Conservation (phyloP, 768 basidiomycete species). For the Royoungia palumana region DNA sequence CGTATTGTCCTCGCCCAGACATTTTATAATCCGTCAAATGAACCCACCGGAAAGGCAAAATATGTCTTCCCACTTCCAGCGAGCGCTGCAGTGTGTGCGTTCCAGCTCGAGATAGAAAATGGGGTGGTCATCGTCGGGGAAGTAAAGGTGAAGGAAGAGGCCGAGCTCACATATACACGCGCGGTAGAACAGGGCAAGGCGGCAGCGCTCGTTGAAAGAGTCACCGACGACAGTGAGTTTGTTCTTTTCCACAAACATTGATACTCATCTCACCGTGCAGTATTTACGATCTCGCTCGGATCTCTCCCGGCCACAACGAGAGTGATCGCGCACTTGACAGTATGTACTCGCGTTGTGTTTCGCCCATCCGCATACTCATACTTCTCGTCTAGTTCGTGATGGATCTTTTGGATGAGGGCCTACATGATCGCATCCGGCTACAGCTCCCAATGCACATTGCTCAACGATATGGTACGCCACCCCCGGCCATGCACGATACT, state of each 20-base stretch:
- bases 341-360: conserved; percentile 24
- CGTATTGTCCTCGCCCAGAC: conserved; percentile 40
- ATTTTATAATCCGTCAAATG: conserved; percentile 37
- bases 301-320: conserved; percentile 43
- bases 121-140: conserved; percentile 42
- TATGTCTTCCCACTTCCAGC: conserved; percentile 62
- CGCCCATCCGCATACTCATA: not conserved
- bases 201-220: conserved; percentile 47
- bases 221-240: conserved; percentile 49
- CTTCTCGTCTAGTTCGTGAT: conserved; percentile 43
- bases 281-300: conserved; percentile 58
- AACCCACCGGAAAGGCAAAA: conserved; percentile 42
- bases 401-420: conserved; percentile 50
- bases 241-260: not conserved
- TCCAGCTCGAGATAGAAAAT: conserved; percentile 46
- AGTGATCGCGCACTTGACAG: conserved; percentile 42
- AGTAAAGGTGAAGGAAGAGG: conserved; percentile 46
- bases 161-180: conserved; percentile 37
- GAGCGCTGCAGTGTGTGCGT: conserved; percentile 51
- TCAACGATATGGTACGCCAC: conserved; percentile 48
- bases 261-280: conserved; percentile 24
- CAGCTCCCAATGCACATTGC: conserved; percentile 51
- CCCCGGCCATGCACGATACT: conserved; percentile 35
- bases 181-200: conserved; percentile 40
- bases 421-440: conserved; percentile 48